These are phyloP conservation scores for Ettlia oleoabundans DNA, from an alignment of 139 green algal genomes.

Conservation along the genomic window DNA sequence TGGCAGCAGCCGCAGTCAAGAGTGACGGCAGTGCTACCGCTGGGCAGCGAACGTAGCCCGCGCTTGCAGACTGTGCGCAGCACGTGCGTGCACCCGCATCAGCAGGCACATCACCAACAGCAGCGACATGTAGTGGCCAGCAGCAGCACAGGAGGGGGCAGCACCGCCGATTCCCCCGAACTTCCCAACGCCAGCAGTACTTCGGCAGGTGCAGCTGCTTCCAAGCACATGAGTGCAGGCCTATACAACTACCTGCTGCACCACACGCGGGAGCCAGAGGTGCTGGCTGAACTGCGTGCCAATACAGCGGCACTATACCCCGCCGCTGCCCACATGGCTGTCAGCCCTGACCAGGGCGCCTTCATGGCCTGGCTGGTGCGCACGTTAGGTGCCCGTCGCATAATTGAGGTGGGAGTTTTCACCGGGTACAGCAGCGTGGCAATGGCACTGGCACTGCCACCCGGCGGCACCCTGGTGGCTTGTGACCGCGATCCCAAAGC, in stretches of 20 bases:
- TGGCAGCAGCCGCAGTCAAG: too few species aligned
- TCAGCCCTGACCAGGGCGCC: constrained; percentile 83
- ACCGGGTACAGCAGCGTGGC: constrained; percentile 88
- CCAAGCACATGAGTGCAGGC: constrained; percentile 51
- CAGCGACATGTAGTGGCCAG: too few species aligned
- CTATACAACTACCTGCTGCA: constrained; percentile 76
- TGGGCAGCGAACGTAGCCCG: too few species aligned
- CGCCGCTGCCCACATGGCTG: constrained; percentile 71
- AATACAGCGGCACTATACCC: constrained; percentile 64
- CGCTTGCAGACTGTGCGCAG: too few species aligned
- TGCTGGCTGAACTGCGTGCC: constrained; percentile 14
- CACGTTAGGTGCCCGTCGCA: constrained; percentile 53
- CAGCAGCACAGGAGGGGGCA: neutral
- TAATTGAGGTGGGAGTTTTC: constrained; percentile 86
- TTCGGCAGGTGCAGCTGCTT: neutral
- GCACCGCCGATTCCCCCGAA: neutral
- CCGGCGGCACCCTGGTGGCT: constrained; percentile 75
- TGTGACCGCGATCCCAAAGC: constrained; percentile 76
- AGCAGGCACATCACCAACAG: too few species aligned
- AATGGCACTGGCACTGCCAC: constrained; percentile 77
- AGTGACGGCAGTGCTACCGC: too few species aligned
- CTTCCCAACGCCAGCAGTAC: too few species aligned
- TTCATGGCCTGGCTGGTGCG: constrained; percentile 81
- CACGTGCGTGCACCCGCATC: too few species aligned
- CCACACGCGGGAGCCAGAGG: constrained; percentile 69